These are phyloP conservation scores for Backusella psychrophila DNA, from an alignment of 192 early-diverging fungal genomes.

Conservation along the genomic window DNA sequence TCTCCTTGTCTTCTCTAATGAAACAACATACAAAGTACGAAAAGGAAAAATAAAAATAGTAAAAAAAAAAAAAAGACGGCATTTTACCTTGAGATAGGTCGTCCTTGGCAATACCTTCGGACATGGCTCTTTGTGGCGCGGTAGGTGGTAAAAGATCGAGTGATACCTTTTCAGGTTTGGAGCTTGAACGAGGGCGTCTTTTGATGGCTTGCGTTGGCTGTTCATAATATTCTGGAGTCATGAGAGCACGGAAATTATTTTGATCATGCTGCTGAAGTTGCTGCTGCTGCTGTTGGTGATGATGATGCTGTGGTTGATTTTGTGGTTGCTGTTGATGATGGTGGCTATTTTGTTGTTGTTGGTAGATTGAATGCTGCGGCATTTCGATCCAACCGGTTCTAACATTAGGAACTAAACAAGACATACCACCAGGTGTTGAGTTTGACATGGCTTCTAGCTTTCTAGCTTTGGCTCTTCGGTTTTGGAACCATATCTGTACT, in stretches of 20 bases:
- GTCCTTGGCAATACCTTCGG: constrained; percentile 16
- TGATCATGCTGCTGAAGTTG: background rate
- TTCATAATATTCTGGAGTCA: constrained; percentile 20
- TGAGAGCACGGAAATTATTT: constrained; percentile 8
- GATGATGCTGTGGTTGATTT: background rate
- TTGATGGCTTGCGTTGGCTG: background rate
- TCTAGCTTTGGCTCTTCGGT: constrained; percentile 65
- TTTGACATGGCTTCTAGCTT: constrained; percentile 13
- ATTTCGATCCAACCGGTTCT: constrained; percentile 26
- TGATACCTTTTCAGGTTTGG: constrained; percentile 18
- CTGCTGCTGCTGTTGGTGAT: background rate
- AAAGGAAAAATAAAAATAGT: background rate
- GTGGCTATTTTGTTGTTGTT: background rate
- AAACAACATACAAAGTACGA: background rate
- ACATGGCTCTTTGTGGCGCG: constrained; percentile 16
- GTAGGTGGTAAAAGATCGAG: background rate
- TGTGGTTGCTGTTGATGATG: background rate
- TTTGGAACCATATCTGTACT: constrained; percentile 86
- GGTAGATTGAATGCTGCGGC: constrained; percentile 10
- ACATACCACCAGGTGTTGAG: background rate
- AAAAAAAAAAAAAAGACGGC: background rate
- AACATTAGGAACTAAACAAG: constrained; percentile 21
- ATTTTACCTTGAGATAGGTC: background rate
- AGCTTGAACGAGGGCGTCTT: constrained; percentile 1
- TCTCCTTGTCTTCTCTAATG: constrained; percentile 1